Evolutionary conservation across 768 basidiomycete species (phyloP), one percentile per base, ranked within the genome.

Genomic region (Lactarius quietus): DNA sequence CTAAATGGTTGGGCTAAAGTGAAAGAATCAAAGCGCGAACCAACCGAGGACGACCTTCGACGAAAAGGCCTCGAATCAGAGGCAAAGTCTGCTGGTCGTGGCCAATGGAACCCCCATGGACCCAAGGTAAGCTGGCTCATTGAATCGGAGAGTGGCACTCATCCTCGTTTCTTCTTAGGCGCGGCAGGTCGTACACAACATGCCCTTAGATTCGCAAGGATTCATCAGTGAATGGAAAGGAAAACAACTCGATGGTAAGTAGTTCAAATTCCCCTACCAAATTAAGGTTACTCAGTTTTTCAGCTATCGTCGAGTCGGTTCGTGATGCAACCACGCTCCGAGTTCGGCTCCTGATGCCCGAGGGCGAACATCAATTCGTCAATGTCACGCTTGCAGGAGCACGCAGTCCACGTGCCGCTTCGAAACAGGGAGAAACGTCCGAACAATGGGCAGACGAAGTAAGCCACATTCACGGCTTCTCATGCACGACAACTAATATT

Each of bases 201-300:
- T 97, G 95, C 96, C 96, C 4, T 75, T 81, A 28, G 94, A 98
- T 73, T 88, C 95, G 3, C 89, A 90, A 71, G 88, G 86, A 6
- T 98, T 98, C 77, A 84, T 99, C 12, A 80, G 83, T 17, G 89
- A 96, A 74, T 90, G 93, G 87, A 97, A 95, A 75, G 93, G 90
- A n/a, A 90, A 92, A 74, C 78, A 85, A 6, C 78, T 99, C 62
- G 94, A 97, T 72, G 94, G 93, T 92, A 76, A 64, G 77, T 70
- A 51, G 36, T 29, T 36, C 41, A 70, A 60, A 33, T 45, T 52
- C 35, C n/a, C 71, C 23, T 71, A 51, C 31, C 38, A 39, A 38
- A 48, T 35, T 29, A 57, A 35, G 12, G 12, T 38, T 26, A 12
- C 53, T 1, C 51, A 45, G 48, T n/a, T 64, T 29, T 33, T 3